Evolutionary conservation across 2,329 filamentous ascomycete genomes (phyloP).

Genomic region (Sarocladium strictum): DNA sequence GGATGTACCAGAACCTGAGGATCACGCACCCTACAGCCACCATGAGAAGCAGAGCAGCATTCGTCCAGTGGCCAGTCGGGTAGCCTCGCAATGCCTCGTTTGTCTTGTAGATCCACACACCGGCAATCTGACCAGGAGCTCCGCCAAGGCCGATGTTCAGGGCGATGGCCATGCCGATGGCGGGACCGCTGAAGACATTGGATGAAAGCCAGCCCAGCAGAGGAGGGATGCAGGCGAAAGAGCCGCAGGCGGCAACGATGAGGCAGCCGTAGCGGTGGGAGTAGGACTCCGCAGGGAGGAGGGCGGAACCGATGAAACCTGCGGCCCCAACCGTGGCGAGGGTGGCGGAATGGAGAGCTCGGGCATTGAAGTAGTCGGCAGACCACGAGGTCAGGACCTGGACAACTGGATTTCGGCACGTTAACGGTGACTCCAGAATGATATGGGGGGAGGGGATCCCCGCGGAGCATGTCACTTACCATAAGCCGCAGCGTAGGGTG

Average conservation of each 20-base stretch:
- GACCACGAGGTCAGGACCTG: slow-evolving; percentile 38
- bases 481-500: slow-evolving; percentile 54
- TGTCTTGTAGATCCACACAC: slow-evolving; percentile 66
- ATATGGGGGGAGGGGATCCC: too few relatives aligned
- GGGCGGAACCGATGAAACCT: slow-evolving; percentile 52
- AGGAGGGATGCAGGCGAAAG: slow-evolving; percentile 61
- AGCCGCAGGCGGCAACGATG: slow-evolving; percentile 56
- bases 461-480: slow-evolving; percentile 11
- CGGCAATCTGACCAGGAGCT: slow-evolving; percentile 62
- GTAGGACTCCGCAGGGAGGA: slow-evolving; percentile 52
- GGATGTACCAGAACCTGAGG: slow-evolving; percentile 46
- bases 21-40: slow-evolving; percentile 47
- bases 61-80: slow-evolving; percentile 62
- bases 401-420: slow-evolving; percentile 19
- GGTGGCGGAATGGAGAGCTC: slow-evolving; percentile 33
- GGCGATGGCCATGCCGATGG: slow-evolving; percentile 60
- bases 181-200: slow-evolving; percentile 57
- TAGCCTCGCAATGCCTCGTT: slow-evolving; percentile 54
- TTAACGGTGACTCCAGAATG: too few relatives aligned
- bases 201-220: slow-evolving; percentile 60
- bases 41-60: slow-evolving; percentile 52
- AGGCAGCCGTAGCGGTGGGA: slow-evolving; percentile 56
- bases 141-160: slow-evolving; percentile 55
- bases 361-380: slow-evolving; percentile 50
- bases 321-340: slow-evolving; percentile 38